A percentile compares a stretch with the other conserved stretches of the same genome.
These are phyloP conservation scores for Mortierella sp. DNA, from an alignment of 371 early-diverging fungal species.

Conservation along the genomic window DNA sequence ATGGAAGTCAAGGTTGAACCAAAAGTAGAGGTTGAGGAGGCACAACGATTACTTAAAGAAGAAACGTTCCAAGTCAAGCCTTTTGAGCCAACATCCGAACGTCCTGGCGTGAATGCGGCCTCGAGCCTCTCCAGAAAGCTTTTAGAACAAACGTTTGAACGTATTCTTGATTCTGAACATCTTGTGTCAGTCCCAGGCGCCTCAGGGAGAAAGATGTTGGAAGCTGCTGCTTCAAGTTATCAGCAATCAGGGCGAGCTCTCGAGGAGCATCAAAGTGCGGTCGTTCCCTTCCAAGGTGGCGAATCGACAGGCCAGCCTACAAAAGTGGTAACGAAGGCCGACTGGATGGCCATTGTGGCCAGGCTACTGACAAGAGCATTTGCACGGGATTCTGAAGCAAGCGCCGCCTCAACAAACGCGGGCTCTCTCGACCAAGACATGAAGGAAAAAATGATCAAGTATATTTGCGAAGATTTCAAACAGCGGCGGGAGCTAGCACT, in stretches of 20 bases:
- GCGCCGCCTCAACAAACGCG: neutral
- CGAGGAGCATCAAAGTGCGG: neutral
- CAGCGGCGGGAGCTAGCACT: slow-evolving; percentile 51
- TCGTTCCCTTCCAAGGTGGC: slow-evolving; percentile 21
- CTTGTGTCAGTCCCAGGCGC: slow-evolving; percentile 43
- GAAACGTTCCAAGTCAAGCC: slow-evolving; percentile 50
- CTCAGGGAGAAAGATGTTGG: slow-evolving; percentile 50
- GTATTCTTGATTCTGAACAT: slow-evolving; percentile 43
- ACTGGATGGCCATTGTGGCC: slow-evolving; percentile 54
- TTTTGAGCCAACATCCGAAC: slow-evolving; percentile 36
- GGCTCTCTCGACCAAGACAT: slow-evolving; percentile 15
- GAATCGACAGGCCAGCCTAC: slow-evolving; percentile 7
- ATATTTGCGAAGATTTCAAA: slow-evolving; percentile 49
- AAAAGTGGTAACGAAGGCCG: slow-evolving; percentile 53
- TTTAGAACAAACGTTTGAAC: slow-evolving; percentile 43
- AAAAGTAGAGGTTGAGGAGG: slow-evolving; percentile 25
- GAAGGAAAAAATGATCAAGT: slow-evolving; percentile 49
- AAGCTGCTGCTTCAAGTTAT: slow-evolving; percentile 31
- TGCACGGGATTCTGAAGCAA: slow-evolving; percentile 22
- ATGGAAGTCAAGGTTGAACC: slow-evolving; percentile 30
- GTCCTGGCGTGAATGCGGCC: neutral
- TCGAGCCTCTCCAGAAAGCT: slow-evolving; percentile 17
- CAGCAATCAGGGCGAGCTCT: neutral
- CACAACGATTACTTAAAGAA: slow-evolving; percentile 37
- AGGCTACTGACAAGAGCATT: slow-evolving; percentile 44